A percentile compares a stretch with the other conserved stretches of the same genome.
These are phyloP conservation scores for Kwoniella newhampshirensis DNA, from an alignment of 768 basidiomycete species.

Conservation along the genomic window DNA sequence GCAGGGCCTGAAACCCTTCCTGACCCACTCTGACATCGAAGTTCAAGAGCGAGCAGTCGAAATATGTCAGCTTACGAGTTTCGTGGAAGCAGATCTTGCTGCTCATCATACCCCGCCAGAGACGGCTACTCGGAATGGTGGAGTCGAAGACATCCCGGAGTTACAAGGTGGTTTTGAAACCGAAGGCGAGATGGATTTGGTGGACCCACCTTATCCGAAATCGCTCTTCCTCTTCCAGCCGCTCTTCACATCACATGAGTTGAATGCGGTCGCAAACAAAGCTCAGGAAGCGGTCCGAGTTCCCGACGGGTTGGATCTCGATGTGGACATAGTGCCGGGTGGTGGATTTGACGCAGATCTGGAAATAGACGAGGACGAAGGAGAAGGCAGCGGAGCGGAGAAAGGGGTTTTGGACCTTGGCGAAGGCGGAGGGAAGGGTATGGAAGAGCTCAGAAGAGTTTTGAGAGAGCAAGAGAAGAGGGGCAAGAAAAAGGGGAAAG, in stretches of 20 bases:
- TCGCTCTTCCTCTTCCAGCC: conserved; percentile 82
- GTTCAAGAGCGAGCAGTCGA: conserved; percentile 72
- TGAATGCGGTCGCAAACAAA: conserved; percentile 75
- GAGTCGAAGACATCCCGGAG: conserved; percentile 26
- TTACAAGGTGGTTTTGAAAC: conserved; percentile 54
- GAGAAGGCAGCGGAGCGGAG: conserved; percentile 33
- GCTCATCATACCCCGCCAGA: conserved; percentile 27
- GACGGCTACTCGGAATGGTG: neutral
- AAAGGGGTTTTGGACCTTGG: conserved; percentile 49
- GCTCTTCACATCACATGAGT: conserved; percentile 71
- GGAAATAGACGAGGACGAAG: conserved; percentile 23
- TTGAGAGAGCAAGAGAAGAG: conserved; percentile 53
- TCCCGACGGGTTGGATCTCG: conserved; percentile 83
- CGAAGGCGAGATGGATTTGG: conserved; percentile 41
- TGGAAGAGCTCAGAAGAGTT: conserved; percentile 47
- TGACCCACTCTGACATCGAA: conserved; percentile 70
- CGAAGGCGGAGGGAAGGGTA: conserved; percentile 47
- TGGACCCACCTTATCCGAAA: conserved; percentile 73
- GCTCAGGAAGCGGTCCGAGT: conserved; percentile 80
- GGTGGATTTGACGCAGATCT: conserved; percentile 27
- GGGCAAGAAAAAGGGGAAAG: conserved; percentile 41
- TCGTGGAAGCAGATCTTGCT: conserved; percentile 43
- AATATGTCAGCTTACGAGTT: conserved; percentile 34
- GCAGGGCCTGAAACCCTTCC: conserved; percentile 63
- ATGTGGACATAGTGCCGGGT: conserved; percentile 73